Percentiles rank a stretch among this genome's conserved stretches.
phyloP scores from a whole-genome alignment of 2,329 filamentous ascomycete species.

The Cordyceps tenuipes region DNA sequence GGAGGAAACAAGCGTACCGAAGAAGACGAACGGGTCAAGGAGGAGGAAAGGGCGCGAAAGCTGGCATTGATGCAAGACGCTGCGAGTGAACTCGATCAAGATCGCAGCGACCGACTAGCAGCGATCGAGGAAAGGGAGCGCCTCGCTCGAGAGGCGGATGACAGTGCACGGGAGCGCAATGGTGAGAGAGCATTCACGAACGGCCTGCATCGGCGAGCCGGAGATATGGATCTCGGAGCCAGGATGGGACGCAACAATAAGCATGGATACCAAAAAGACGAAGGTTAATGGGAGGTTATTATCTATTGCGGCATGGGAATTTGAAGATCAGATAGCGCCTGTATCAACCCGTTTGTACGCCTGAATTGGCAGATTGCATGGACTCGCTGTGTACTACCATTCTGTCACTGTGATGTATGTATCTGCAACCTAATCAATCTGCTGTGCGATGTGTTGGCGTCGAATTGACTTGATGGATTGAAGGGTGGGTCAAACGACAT shows the following conservation, averaged over 20 bases:
- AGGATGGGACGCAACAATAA: slow-evolving; percentile 41
- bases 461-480: too few species aligned
- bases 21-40: slow-evolving; percentile 25
- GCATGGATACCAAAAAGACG: slow-evolving; percentile 37
- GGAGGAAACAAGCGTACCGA: slow-evolving; percentile 17
- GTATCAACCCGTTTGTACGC: neutral
- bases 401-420: too few species aligned
- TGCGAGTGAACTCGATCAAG: slow-evolving; percentile 60
- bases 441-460: too few species aligned
- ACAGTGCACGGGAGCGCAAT: slow-evolving; percentile 52
- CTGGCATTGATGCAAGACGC: slow-evolving; percentile 67
- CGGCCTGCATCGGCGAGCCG: slow-evolving; percentile 51
- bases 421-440: too few species aligned
- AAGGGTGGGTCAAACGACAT: too few species aligned
- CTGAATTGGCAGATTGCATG: neutral
- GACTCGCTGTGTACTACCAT: too few species aligned
- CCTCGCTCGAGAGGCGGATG: slow-evolving; percentile 56
- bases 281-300: slow-evolving; percentile 25
- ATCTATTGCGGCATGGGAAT: neutral
- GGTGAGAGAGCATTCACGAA: slow-evolving; percentile 58
- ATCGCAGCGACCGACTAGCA: slow-evolving; percentile 59
- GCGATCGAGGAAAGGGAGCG: slow-evolving; percentile 59
- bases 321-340: neutral
- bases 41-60: slow-evolving; percentile 56
- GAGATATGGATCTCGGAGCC: slow-evolving; percentile 42